Conservation (phyloP, 2,329 filamentous ascomycete genomes). For the Fusarium mangiferae region DNA sequence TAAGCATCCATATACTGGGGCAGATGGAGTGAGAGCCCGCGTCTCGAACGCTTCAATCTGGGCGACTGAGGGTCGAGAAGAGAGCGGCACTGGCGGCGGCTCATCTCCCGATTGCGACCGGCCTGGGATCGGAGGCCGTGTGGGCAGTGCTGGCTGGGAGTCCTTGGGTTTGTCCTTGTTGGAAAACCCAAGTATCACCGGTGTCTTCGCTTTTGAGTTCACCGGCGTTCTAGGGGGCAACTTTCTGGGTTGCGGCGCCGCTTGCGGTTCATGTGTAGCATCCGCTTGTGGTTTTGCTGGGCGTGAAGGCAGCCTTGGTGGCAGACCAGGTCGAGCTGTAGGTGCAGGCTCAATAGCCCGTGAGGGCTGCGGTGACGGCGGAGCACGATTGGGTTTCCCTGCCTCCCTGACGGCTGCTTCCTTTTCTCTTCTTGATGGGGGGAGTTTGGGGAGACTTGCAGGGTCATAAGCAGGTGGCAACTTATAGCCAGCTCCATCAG, state of each 20-base stretch:
- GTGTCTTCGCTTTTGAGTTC: slow-evolving; percentile 28
- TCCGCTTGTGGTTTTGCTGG: slow-evolving; percentile 48
- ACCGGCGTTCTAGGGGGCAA: slow-evolving; percentile 28
- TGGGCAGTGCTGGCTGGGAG: slow-evolving; percentile 21
- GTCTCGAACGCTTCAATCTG: slow-evolving; percentile 60
- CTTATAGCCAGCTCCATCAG: slow-evolving; percentile 56
- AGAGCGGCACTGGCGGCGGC: slow-evolving; percentile 64
- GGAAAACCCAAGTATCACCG: slow-evolving; percentile 29
- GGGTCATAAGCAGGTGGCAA: slow-evolving; percentile 67
- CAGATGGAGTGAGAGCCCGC: slow-evolving; percentile 44
- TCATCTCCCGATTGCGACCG: slow-evolving; percentile 45
- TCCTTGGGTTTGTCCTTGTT: slow-evolving; percentile 19
- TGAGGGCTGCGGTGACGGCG: slow-evolving; percentile 27
- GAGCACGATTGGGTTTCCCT: slow-evolving; percentile 25
- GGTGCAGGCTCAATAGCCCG: slow-evolving; percentile 45
- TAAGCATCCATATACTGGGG: slow-evolving; percentile 66
- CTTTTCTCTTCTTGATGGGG: slow-evolving; percentile 63
- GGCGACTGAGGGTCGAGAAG: slow-evolving; percentile 62
- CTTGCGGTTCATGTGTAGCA: slow-evolving; percentile 14
- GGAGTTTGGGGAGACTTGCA: slow-evolving; percentile 67
- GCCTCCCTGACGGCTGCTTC: slow-evolving; percentile 53
- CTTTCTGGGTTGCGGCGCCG: slow-evolving; percentile 23
- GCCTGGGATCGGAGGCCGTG: slow-evolving; percentile 31
- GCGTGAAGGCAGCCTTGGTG: slow-evolving; percentile 63
- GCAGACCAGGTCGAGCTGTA: slow-evolving; percentile 54